A percentile compares a stretch with the other conserved stretches of the same genome.
Conservation (phyloP, 2,329 filamentous ascomycete genomes). For the Sclerotinia borealis region DNA sequence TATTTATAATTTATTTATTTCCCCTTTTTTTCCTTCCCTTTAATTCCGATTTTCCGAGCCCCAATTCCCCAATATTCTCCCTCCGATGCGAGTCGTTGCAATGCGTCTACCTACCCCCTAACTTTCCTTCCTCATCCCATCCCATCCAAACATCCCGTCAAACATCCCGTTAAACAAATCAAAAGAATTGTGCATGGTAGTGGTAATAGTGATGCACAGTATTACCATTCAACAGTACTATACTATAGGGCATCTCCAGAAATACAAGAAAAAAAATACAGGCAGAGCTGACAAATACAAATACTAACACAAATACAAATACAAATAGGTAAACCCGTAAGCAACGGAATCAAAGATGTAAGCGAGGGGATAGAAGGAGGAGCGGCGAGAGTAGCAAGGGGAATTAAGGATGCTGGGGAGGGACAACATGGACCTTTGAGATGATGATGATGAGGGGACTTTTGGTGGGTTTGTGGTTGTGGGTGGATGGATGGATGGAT, state of each 20-base stretch:
- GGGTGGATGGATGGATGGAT: neutral
- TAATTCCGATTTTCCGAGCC: too few species aligned
- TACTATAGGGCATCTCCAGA: too few species aligned
- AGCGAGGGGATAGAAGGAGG: constrained; percentile 23
- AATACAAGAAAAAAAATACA: fast-evolving
- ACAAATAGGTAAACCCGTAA: constrained; percentile 23
- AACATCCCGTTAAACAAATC: too few species aligned
- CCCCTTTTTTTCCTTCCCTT: neutral
- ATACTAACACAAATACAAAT: too few species aligned
- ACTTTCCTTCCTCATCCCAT: fast-evolving
- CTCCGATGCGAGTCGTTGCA: too few species aligned
- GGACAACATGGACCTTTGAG: constrained; percentile 15
- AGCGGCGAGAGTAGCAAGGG: constrained; percentile 20
- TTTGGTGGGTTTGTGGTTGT: neutral
- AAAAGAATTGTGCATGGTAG: too few species aligned
- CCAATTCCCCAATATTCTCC: too few species aligned
- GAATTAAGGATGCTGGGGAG: constrained; percentile 25
- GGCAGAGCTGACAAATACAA: neutral
- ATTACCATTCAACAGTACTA: too few species aligned
- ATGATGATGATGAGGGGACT: neutral
- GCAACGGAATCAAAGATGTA: constrained; percentile 25
- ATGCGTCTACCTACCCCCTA: too few species aligned
- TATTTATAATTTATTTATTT: neutral
- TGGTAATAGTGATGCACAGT: too few species aligned
- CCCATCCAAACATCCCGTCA: neutral